phyloP scores from a whole-genome alignment of 129 eudicot species.

The Chrysanthemum seticuspe region DNA sequence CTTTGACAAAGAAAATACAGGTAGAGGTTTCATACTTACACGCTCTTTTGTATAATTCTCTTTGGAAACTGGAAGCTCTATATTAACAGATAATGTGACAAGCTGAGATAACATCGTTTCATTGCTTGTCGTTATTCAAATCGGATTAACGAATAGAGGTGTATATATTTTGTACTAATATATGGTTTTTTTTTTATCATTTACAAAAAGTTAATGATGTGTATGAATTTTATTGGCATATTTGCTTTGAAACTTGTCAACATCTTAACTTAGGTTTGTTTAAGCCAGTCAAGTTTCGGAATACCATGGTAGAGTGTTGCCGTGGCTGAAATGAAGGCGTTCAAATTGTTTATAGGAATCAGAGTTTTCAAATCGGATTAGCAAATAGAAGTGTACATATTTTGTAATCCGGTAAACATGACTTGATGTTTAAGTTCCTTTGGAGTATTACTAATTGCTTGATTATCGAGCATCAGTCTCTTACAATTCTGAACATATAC shows the following conservation, averaged over 20 bases:
- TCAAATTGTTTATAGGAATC: not conserved
- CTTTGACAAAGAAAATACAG: constrained; percentile 62
- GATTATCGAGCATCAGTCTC: no score
- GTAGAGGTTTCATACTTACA: constrained; percentile 37
- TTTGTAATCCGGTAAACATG: not conserved
- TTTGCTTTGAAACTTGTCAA: not conserved
- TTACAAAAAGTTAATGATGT: no score
- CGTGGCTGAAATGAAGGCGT: not conserved
- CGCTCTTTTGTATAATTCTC: constrained; percentile 3
- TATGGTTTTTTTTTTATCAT: no score
- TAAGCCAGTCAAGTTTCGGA: not conserved
- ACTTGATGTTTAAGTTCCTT: not conserved
- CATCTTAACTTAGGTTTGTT: not conserved
- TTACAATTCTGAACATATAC: no score
- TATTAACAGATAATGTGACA: constrained; percentile 11
- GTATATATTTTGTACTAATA: no score
- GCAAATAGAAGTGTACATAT: not conserved
- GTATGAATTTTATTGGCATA: not conserved
- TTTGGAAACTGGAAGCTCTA: constrained; percentile 11
- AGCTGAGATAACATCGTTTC: not conserved
- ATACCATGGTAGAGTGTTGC: not conserved
- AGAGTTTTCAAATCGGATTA: not conserved
- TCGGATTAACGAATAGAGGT: no score
- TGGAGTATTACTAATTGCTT: no score
- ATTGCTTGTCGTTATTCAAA: not conserved